A percentile compares a stretch with the other conserved stretches of the same genome.
These are phyloP conservation scores for Aureobasidium sp. DNA, from an alignment of 2,329 filamentous ascomycete species.

Conservation along the genomic window DNA sequence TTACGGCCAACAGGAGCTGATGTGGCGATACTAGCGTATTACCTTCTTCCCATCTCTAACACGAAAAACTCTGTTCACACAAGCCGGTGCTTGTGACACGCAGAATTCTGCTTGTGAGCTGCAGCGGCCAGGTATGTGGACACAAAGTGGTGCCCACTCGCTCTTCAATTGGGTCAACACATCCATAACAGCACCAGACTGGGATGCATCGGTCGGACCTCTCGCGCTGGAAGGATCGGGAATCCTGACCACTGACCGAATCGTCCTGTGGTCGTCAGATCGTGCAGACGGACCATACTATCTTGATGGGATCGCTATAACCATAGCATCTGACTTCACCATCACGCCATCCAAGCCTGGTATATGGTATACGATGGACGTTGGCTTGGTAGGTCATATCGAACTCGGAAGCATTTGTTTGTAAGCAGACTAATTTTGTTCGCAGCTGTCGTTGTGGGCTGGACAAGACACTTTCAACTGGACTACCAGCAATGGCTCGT, in stretches of 20 bases:
- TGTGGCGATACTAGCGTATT: background rate
- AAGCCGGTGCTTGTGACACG: background rate
- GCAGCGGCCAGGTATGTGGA: background rate
- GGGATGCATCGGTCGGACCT: background rate
- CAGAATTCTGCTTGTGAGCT: background rate
- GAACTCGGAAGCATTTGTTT: background rate
- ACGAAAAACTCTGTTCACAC: background rate
- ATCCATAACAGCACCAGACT: background rate
- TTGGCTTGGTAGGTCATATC: background rate
- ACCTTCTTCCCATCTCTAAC: constrained; percentile 1
- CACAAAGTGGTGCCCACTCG: background rate
- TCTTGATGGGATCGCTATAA: background rate
- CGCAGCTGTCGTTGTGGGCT: background rate
- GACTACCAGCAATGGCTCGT: background rate
- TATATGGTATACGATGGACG: background rate
- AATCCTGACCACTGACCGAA: background rate
- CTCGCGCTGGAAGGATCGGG: background rate
- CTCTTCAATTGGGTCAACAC: background rate
- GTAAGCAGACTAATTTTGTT: background rate
- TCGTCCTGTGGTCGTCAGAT: background rate
- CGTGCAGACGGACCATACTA: background rate
- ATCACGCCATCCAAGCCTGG: background rate
- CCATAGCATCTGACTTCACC: background rate
- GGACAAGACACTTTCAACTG: background rate
- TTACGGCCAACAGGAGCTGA: background rate